phyloP scores from a whole-genome alignment of 306 rosid genomes.

The Luffa acutangula region DNA sequence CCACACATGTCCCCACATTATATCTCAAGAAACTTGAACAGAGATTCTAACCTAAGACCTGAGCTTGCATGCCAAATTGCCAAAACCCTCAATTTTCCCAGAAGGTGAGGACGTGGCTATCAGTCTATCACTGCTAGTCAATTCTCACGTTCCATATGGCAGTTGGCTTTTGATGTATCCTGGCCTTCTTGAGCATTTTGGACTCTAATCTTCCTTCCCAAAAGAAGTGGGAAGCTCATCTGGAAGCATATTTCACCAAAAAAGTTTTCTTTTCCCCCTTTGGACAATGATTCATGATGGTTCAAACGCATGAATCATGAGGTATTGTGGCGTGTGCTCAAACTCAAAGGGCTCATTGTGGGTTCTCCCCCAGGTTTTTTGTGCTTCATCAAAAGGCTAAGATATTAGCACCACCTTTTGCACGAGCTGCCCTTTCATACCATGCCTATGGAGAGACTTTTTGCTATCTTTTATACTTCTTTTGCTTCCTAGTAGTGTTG shows the following conservation, averaged over 20 bases:
- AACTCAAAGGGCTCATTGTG: background rate
- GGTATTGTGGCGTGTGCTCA: background rate
- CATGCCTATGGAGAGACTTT: background rate
- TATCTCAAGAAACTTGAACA: background rate
- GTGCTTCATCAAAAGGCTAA: background rate
- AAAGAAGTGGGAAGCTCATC: background rate
- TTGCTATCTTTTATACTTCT: background rate
- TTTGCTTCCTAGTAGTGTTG: too few relatives aligned
- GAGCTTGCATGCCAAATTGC: background rate
- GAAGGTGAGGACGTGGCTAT: background rate
- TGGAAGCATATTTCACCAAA: background rate
- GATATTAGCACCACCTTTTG: background rate
- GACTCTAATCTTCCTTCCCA: background rate
- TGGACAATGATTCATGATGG: background rate
- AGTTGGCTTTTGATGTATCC: background rate
- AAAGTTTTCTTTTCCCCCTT: background rate
- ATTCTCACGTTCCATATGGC: background rate
- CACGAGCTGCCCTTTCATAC: background rate
- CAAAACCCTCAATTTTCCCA: background rate
- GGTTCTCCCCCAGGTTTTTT: background rate
- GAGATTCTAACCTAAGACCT: background rate
- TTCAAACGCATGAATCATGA: background rate
- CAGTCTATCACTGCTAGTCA: background rate
- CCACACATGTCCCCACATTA: background rate
- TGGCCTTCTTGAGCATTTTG: background rate